Base-by-base conservation (phyloP, 1,139 yeast species). In the Kazachstania sp. region DNA sequence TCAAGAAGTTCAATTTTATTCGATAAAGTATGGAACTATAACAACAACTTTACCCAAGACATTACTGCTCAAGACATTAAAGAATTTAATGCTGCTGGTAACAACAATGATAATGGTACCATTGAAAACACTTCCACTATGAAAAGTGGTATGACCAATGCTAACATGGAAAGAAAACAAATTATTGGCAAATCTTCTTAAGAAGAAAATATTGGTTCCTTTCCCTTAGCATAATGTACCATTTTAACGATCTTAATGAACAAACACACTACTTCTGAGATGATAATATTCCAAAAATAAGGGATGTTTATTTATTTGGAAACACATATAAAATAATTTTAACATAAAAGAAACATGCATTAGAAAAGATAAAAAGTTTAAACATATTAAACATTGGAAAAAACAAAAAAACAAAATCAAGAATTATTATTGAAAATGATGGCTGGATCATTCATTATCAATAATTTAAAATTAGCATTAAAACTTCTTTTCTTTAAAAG, bases 1-100 rank as follows among this genome's bases (percentile, higher is more conserved):
- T 39, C 37, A 9, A 41, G 48, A 6, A 55, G 56, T 37, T 38
- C 49, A 7, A 32, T 38, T 15, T 35, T 48, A 12, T 48, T 48
- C 35, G 49, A 45, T 23, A 45, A 39, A 19, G 45, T 49, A 16
- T 51, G 53, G 53, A 20, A 39, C 34, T 37, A 36, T 18, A 36
- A 43, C 12, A 26, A 34, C 13, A 32, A 26, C 15, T 23, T 23
- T 15, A 32, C 12, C 20, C 20, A 23, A n/a, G 30, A 8, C 16
- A 20, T 3, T 13, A 26, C 29, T 23, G 35, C 28, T 18, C 19
- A 18, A 12, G 26, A 19, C 5, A 26, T 18, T n/a, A 30, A 28
- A 19, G 35, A 20, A 6, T 30, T 31, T n/a, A 30, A 29, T 18
- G 29, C 5, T 9, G 34, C 6, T 29, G 34, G 15, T 36, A 20